Conservation (phyloP, 805 yeast genomes). For the Yarrowia sp. region DNA sequence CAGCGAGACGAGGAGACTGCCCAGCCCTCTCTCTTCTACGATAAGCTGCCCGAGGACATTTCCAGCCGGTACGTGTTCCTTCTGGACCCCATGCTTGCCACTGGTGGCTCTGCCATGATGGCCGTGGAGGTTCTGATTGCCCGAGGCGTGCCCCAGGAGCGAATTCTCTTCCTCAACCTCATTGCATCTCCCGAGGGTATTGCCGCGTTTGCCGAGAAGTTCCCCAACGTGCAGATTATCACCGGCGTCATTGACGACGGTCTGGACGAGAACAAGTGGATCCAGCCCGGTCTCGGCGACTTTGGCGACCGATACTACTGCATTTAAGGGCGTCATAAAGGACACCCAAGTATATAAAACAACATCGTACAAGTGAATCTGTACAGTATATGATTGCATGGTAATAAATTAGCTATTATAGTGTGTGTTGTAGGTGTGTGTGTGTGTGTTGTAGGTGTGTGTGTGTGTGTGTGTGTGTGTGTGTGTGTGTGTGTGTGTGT, state of each 20-base stretch:
- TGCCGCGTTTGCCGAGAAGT: conserved; percentile 72
- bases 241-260: conserved; percentile 93
- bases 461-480: neutral
- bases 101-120: conserved; percentile 98
- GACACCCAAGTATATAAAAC: conserved; percentile 20
- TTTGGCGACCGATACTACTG: conserved; percentile 98
- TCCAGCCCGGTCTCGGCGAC: conserved; percentile 95
- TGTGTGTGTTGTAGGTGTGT: neutral
- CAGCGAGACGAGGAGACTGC: conserved; percentile 99
- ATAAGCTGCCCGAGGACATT: conserved; percentile 92
- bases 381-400: conserved; percentile 11
- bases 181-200: conserved; percentile 97
- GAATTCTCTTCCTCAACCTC: conserved; percentile 88
- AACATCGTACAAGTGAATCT: neutral
- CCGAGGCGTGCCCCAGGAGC: conserved; percentile 86
- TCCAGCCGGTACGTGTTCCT: conserved; percentile 85
- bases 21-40: conserved; percentile 87
- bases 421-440: neutral
- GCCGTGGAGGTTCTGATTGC: conserved; percentile 89
- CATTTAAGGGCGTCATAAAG: conserved; percentile 54
- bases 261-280: conserved; percentile 81
- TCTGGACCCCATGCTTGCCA: conserved; percentile 97
- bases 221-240: conserved; percentile 85
- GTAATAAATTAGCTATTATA: neutral
- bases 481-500: neutral